phyloP scores from a whole-genome alignment of 352 stramenopile genomes.

The Phytophthora sojae region DNA sequence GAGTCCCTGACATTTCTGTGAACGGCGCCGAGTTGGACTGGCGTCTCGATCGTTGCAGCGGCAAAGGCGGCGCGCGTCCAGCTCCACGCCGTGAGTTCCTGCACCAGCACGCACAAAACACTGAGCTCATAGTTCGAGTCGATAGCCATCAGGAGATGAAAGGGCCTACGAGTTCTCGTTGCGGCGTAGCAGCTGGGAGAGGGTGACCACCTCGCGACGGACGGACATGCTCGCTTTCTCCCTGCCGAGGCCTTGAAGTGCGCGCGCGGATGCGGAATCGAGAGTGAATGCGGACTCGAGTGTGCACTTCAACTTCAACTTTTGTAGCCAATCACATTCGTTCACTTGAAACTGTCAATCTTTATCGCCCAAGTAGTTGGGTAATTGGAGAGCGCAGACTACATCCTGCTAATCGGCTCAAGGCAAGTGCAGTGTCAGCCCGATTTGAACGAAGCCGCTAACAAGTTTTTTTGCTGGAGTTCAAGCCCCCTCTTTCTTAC shows the following conservation, averaged over 20 bases:
- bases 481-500: not conserved
- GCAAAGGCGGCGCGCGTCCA: constrained; percentile 23
- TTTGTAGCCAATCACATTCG: constrained; percentile 13
- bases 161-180: constrained; percentile 44
- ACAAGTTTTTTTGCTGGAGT: not conserved
- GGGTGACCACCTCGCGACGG: constrained; percentile 71
- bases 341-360: not conserved
- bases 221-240: constrained; percentile 54
- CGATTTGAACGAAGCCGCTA: not conserved
- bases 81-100: constrained; percentile 23
- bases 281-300: constrained; percentile 30
- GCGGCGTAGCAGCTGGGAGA: constrained; percentile 74
- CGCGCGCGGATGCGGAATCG: constrained; percentile 33
- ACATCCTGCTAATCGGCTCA: too few relatives aligned
- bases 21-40: constrained; percentile 7
- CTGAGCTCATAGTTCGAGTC: not conserved
- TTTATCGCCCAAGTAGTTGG: too few relatives aligned
- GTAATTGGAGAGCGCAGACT: too few relatives aligned
- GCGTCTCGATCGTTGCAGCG: constrained; percentile 31
- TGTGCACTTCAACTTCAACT: constrained; percentile 39
- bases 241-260: constrained; percentile 3
- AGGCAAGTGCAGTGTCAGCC: too few relatives aligned
- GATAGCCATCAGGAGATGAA: not conserved
- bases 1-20: constrained; percentile 2
- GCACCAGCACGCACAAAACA: not conserved